phyloP scores from a whole-genome alignment of 805 yeast species.

The Kazachstania taianensis region DNA sequence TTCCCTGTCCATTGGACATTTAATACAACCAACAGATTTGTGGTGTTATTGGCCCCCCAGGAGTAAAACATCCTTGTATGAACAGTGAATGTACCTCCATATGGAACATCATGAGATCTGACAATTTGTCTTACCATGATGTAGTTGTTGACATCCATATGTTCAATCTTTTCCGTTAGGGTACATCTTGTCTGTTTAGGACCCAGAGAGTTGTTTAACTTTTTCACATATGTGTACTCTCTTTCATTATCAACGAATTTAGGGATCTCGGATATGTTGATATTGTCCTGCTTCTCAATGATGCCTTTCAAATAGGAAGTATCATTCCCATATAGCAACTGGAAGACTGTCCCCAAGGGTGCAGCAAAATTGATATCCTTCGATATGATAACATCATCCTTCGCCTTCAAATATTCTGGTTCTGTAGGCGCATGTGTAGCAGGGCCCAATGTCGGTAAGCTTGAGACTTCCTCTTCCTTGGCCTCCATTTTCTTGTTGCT shows the following conservation, averaged over 20 bases:
- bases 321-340: constrained; percentile 55
- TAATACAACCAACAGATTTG: constrained; percentile 47
- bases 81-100: constrained; percentile 59
- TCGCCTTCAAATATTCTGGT: constrained; percentile 34
- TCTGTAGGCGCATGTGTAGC: constrained; percentile 38
- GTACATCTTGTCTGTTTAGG: constrained; percentile 64
- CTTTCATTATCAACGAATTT: constrained; percentile 36
- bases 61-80: constrained; percentile 48
- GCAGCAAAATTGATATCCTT: constrained; percentile 44
- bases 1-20: constrained; percentile 63
- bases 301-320: constrained; percentile 38
- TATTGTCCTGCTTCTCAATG: constrained; percentile 50
- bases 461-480: constrained; percentile 14
- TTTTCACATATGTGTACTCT: constrained; percentile 46
- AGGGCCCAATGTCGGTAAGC: constrained; percentile 30
- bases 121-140: constrained; percentile 43
- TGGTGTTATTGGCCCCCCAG: constrained; percentile 56
- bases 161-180: constrained; percentile 46
- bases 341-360: constrained; percentile 57
- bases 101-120: constrained; percentile 66
- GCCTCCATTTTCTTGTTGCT: not conserved
- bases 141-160: constrained; percentile 35
- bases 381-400: constrained; percentile 43
- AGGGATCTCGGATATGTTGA: constrained; percentile 44
- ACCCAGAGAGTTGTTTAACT: constrained; percentile 53